Evolutionary conservation across 2,329 filamentous ascomycete species (phyloP).

Genomic region (Fusarium guadeloupense): DNA sequence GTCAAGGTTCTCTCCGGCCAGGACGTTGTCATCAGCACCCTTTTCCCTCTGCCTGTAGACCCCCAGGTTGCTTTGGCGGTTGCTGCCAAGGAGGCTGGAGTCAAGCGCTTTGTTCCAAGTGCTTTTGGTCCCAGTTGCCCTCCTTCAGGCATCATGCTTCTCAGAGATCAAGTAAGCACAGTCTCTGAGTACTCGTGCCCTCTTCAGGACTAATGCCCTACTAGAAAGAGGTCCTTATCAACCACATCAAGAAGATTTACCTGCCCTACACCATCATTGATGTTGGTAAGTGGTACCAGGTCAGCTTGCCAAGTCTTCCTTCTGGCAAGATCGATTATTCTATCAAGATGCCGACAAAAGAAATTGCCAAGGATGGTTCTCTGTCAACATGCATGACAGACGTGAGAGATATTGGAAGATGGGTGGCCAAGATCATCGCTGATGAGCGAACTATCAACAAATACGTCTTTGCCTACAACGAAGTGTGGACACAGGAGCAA

Average conservation of each 20-base stretch:
- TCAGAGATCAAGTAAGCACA: slow-evolving; percentile 10
- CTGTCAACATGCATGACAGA: slow-evolving; percentile 58
- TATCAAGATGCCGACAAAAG: slow-evolving; percentile 46
- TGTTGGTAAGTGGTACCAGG: slow-evolving; percentile 66
- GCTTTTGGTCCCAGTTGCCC: too few relatives aligned
- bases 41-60: too few relatives aligned
- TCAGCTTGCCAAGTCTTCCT: slow-evolving; percentile 44
- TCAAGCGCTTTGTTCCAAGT: too few relatives aligned
- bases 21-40: too few relatives aligned
- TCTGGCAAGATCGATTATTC: slow-evolving; percentile 40
- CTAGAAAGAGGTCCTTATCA: slow-evolving; percentile 61
- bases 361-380: slow-evolving; percentile 58
- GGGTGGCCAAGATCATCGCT: slow-evolving; percentile 59
- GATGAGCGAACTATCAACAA: slow-evolving; percentile 64
- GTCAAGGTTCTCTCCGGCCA: slow-evolving; percentile 52
- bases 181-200: not conserved
- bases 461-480: slow-evolving; percentile 58
- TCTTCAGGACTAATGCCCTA: not conserved
- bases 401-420: slow-evolving; percentile 60
- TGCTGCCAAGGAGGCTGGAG: too few relatives aligned
- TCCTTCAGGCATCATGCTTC: too few relatives aligned
- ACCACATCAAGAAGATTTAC: slow-evolving; percentile 56
- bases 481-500: slow-evolving; percentile 56
- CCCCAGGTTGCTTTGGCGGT: too few relatives aligned
- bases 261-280: slow-evolving; percentile 66